A percentile compares a stretch with the other conserved stretches of the same genome.
Conservation (phyloP, 805 yeast genomes). For the Yarrowia osloensis region DNA sequence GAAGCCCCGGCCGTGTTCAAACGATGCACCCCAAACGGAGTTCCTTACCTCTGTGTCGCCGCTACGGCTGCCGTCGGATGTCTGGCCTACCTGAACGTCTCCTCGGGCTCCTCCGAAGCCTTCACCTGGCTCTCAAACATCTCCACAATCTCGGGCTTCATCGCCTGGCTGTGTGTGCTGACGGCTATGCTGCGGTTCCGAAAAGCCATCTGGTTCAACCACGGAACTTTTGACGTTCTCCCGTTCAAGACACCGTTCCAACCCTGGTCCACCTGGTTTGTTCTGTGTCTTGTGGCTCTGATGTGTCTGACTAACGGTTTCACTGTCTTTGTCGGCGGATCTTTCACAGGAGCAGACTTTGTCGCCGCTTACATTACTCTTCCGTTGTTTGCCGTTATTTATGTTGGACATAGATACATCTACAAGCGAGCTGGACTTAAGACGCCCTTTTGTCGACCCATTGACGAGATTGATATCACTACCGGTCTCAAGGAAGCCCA, state of each 20-base stretch:
- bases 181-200: constrained; percentile 63
- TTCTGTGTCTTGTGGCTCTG: constrained; percentile 52
- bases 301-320: constrained; percentile 72
- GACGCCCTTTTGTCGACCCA: constrained; percentile 50
- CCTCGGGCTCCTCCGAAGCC: constrained; percentile 54
- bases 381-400: constrained; percentile 56
- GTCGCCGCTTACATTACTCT: constrained; percentile 72
- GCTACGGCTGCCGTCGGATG: constrained; percentile 63
- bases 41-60: constrained; percentile 70
- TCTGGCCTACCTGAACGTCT: constrained; percentile 66
- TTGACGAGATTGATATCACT: constrained; percentile 60
- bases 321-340: constrained; percentile 57
- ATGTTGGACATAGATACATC: constrained; percentile 56
- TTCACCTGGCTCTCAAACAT: constrained; percentile 68
- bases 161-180: constrained; percentile 60
- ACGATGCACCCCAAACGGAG: constrained; percentile 64
- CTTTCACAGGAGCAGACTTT: constrained; percentile 58
- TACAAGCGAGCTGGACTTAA: constrained; percentile 46
- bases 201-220: constrained; percentile 58
- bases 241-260: constrained; percentile 60
- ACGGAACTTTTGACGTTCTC: constrained; percentile 53
- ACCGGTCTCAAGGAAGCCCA: constrained; percentile 56
- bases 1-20: constrained; percentile 68
- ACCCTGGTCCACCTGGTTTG: constrained; percentile 60
- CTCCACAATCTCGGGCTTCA: constrained; percentile 65